A percentile compares a stretch with the other conserved stretches of the same genome.
phyloP scores from a whole-genome alignment of 306 rosid genomes.

The Pueraria montana region DNA sequence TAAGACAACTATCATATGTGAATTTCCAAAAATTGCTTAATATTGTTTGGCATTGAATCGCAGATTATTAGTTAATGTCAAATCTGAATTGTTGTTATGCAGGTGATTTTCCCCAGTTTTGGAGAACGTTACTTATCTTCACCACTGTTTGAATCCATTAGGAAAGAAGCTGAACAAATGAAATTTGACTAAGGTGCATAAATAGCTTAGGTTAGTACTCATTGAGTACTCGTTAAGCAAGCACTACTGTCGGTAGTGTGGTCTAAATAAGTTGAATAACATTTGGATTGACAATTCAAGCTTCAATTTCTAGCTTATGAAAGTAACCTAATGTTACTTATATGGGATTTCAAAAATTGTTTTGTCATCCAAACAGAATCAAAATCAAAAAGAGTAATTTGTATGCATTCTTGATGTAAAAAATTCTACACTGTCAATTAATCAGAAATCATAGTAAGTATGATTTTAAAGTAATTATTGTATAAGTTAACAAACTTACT shows the following conservation, averaged over 20 bases:
- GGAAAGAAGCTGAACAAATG: constrained; percentile 74
- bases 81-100: constrained; percentile 37
- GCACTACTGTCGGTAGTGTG: not conserved
- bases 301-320: not conserved
- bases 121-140: constrained; percentile 79
- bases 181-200: constrained; percentile 47
- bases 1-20: not conserved
- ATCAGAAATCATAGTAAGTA: not conserved
- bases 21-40: not conserved
- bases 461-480: not conserved
- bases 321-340: too few species aligned
- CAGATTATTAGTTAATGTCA: not conserved
- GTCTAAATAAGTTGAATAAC: constrained; percentile 32
- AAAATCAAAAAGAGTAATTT: not conserved
- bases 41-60: constrained; percentile 7
- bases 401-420: not conserved
- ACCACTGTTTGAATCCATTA: constrained; percentile 63
- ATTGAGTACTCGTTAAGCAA: not conserved
- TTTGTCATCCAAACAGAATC: too few species aligned
- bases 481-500: too few species aligned
- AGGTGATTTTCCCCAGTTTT: constrained; percentile 71
- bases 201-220: constrained; percentile 8
- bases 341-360: too few species aligned
- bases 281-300: too few species aligned
- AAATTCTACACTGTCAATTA: not conserved